Base-by-base conservation (phyloP, 1,139 yeast species). In the Diutina neorugosa region DNA sequence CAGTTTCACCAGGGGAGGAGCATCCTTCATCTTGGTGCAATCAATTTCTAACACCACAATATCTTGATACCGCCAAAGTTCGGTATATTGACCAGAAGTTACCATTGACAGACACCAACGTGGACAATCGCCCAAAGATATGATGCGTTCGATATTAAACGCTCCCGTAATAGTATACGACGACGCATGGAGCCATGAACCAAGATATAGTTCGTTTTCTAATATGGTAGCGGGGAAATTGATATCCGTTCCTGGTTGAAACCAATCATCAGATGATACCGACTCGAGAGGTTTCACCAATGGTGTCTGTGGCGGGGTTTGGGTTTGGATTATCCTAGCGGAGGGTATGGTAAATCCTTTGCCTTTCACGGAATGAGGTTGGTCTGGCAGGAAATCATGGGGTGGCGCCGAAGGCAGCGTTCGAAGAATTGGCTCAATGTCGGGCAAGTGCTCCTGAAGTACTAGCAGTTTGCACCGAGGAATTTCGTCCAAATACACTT, bases 171-270 rank as follows among this genome's bases (percentile, higher is more conserved):
- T 37, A 1, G 50, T 27, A n/a, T 11, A 25, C 21, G 41, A 27
- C n/a, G 50, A 46, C 18, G 50, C 50, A 18, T 46, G 50, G n/a
- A 27, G 21, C 50, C 41, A 46, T 7, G 37, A 23, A 0, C 77
- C 77, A 52, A 73, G 61, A 52, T 64, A 70, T 19, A 71, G 59
- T 51, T 63, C 63, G 14, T 65, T 63, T 44, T 63, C 20, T 6
- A 46, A 58, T 11, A 72, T 64, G 53, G 62, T 64, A 41, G 73
- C 65, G 0, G 77, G 77, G 55, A 72, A 68, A 55, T 73, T 73
- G 57, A 70, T 68, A 55, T 72, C 76, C 50, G 59, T 58, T 12
- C 58, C 61, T 19, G 59, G 57, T 44, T 65, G 58, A 55, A 72
- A 73, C 77, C 77, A 73, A 56, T 72, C 76, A 19, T 11, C 12